Conservation (phyloP, 1,284 basidiomycete species). For the Thecaphora thlaspeos region DNA sequence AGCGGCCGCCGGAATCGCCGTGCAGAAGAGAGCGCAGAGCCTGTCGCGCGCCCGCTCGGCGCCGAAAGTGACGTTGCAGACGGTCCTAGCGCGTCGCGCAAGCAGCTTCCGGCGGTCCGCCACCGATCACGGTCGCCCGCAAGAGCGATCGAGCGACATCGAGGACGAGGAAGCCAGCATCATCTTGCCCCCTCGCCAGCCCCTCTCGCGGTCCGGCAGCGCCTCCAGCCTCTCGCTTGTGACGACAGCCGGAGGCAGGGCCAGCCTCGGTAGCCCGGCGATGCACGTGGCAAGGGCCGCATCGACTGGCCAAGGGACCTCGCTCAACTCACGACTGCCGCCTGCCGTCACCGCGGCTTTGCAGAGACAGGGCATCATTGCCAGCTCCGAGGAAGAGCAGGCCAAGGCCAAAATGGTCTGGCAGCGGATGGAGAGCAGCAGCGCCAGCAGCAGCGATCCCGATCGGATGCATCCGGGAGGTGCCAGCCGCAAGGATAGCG, state of each 20-base stretch:
- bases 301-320: slow-evolving; percentile 1
- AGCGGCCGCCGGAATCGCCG: no score
- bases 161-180: slow-evolving; percentile 28
- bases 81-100: slow-evolving; percentile 23
- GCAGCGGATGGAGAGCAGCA: slow-evolving; percentile 52
- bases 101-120: slow-evolving; percentile 21
- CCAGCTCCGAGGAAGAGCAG: slow-evolving; percentile 9
- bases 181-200: slow-evolving; percentile 28
- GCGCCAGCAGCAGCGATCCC: slow-evolving; percentile 35
- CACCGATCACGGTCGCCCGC: slow-evolving; percentile 11
- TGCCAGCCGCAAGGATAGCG: slow-evolving; percentile 15
- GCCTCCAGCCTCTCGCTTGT: slow-evolving; percentile 35
- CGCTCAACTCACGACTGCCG: slow-evolving; percentile 25
- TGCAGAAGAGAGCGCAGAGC: no score
- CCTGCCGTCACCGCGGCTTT: slow-evolving; percentile 24
- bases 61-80: slow-evolving; percentile 26
- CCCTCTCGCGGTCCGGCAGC: slow-evolving; percentile 33
- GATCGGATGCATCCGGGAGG: slow-evolving; percentile 3
- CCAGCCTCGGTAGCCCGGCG: slow-evolving; percentile 22
- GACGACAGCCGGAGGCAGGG: slow-evolving; percentile 37
- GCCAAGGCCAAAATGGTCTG: slow-evolving; percentile 20
- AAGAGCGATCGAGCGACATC: slow-evolving; percentile 15
- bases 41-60: slow-evolving; percentile 2
- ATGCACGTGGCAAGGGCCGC: background rate
- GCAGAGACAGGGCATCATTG: slow-evolving; percentile 40